Percentiles rank a stretch among this genome's conserved stretches.
Evolutionary conservation across 2,329 filamentous ascomycete species (phyloP).

Genomic region (Chaetomiaceae sp.): DNA sequence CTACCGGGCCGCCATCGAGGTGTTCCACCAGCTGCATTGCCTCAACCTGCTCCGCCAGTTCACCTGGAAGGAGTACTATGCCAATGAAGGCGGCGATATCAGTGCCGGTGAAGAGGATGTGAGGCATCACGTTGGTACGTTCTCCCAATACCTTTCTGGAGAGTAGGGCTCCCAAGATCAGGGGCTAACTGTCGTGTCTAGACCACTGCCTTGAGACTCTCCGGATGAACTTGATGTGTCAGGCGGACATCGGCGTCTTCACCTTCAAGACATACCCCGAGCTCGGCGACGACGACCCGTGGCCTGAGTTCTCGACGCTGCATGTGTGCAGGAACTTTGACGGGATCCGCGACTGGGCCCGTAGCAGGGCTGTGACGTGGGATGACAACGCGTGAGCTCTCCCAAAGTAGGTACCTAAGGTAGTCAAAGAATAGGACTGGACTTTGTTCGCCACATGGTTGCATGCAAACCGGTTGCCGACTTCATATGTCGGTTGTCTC

Average conservation of each 20-base stretch:
- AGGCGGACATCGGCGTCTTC: slow-evolving; percentile 9
- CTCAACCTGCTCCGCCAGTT: slow-evolving; percentile 8
- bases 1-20: slow-evolving; percentile 10
- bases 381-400: slow-evolving; percentile 10
- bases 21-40: slow-evolving; percentile 10
- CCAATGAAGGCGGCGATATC: not conserved
- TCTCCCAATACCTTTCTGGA: not conserved
- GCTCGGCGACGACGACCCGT: slow-evolving; percentile 9
- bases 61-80: slow-evolving; percentile 4
- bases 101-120: not conserved
- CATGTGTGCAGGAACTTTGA: slow-evolving; percentile 10
- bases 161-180: no score
- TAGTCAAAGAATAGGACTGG: no score
- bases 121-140: slow-evolving; percentile 2
- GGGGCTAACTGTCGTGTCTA: not conserved
- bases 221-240: slow-evolving; percentile 10
- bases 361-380: slow-evolving; percentile 4
- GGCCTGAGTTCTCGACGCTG: slow-evolving; percentile 11
- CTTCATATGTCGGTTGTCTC: no score
- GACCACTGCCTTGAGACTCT: slow-evolving; percentile 9
- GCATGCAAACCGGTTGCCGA: no score
- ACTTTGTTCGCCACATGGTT: no score
- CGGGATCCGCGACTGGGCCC: slow-evolving; percentile 2
- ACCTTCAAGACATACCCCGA: slow-evolving; percentile 9
- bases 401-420: no score